Conservation (phyloP, 257 asterid species). For the Przewalskia tangutica region DNA sequence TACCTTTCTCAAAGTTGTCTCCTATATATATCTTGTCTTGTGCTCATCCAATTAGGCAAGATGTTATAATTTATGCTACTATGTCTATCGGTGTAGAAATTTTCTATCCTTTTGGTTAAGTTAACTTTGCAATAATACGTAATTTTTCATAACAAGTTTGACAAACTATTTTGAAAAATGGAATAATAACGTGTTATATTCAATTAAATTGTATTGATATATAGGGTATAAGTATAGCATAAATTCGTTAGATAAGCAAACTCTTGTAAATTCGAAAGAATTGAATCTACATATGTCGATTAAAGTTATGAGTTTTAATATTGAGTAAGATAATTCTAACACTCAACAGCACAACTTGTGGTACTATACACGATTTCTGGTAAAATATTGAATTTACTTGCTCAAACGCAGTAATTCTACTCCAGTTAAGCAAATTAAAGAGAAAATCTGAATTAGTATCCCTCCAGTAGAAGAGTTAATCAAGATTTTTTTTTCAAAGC, state of each 20-base stretch:
- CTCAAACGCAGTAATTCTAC: not conserved
- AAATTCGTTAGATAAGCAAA: too few relatives aligned
- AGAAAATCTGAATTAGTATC: not conserved
- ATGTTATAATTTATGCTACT: not conserved
- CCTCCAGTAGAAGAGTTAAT: not conserved
- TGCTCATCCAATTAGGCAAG: not conserved
- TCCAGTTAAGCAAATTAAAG: not conserved
- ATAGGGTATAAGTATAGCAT: too few relatives aligned
- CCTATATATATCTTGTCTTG: not conserved
- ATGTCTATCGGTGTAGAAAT: too few relatives aligned
- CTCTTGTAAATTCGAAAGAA: not conserved
- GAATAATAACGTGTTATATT: too few relatives aligned
- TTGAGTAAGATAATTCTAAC: not conserved
- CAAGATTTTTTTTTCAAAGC: not conserved
- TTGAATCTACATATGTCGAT: not conserved
- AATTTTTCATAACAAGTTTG: too few relatives aligned
- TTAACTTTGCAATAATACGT: not conserved
- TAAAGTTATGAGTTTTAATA: not conserved
- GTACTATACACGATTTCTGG: not conserved
- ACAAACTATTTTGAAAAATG: too few relatives aligned
- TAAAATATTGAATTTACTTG: not conserved
- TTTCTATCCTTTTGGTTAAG: not conserved
- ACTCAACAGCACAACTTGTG: not conserved
- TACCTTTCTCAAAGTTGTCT: not conserved
- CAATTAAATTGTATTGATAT: too few relatives aligned